Base-by-base conservation (phyloP, 345 rosid species). In the Eucalyptus regnans region DNA sequence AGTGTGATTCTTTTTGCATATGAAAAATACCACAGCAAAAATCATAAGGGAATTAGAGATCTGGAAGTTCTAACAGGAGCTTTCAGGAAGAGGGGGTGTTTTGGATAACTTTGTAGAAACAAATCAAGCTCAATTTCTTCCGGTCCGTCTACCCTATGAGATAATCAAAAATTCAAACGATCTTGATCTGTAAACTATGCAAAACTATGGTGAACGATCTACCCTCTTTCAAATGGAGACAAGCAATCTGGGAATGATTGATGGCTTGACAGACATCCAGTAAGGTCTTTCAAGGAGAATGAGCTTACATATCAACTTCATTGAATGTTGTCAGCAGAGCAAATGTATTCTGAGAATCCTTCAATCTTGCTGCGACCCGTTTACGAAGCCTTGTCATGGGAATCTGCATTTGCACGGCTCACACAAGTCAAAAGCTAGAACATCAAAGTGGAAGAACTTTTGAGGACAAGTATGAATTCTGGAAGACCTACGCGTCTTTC, bases 331-430 rank as follows among this genome's bases (percentile, higher is more conserved):
- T 97, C 92, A 98, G 90, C 96, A 98, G 41, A 2, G 99, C 98
- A 90, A 98, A 98, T 41, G 99, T 98, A 92, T 98, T 98, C 85
- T 98, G 99, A 62, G 99, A 97, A 90, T 98, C 99, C 91, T 98
- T 98, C 97, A 98, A 91, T 89, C 99, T 93, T 86, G 95, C 94
- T 14, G 99, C 99, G 62, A 98, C 99, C 84, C 99, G 94, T 91
- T 98, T 98, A 86, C 99, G 93, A 50, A 98, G 98, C 94, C 99
- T 96, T 71, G 99, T 97, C 99, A 98, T 98, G 60, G 99, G 99
- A 91, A 98, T 97, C 99, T 98, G 93, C 87, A 88, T 60, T 60
- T 54, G 87, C 46, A 87, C 12, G 49, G 68, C 31, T 66, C 44
- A 27, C 50, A 60, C 44, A 41, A 43, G 50, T 76, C 43, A 71